Base-by-base conservation (phyloP, 148 eudicot genomes). In the Cornus kousa region DNA sequence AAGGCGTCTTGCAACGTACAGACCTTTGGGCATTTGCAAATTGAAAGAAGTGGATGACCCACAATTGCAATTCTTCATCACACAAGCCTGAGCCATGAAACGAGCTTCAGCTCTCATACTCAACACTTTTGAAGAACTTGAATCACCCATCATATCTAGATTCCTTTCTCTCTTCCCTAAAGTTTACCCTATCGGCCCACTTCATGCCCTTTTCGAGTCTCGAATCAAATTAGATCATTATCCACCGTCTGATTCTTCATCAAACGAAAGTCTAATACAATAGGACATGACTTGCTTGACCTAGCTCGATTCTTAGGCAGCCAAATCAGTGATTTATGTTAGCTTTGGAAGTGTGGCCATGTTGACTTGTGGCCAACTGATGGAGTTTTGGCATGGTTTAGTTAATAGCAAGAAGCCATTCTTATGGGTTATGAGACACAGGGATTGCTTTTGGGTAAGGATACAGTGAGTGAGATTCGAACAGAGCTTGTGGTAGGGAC, bases 61-160 rank as follows among this genome's bases (percentile, higher is more conserved):
- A 0, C 2, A 59, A 0, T 5, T 79, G 17, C 81, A 62, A 19
- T 79, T 71, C 64, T 79, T 19, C 81, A 62, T 79, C 12, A 19
- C 17, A 7, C 76, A 79, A 48, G 19, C 81, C 76, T 60, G 43
- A 24, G 64, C 72, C 43, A 79, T 79, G 75, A 46, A 28, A 2
- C 43, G 48, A 31, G 81, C 81, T 39, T 79, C 81, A 2, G 81
- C 76, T 46, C 81, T 79, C 76, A 79, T 79, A 35, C 81, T 79
- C 75, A 79, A 79, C 81, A 79, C 81, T 8, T 71, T 71, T 35
- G 71, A 79, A 19, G 75, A 71, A 23, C 81, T 79, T 5, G 81
- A 79, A 65, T 35, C 60, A 10, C 81, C 81, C 3, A 37, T 79
- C 0, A 64, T 79, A 60, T 40, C 22, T 65, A 69, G 40, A 43